These are phyloP conservation scores for Globisporangium spiculum DNA, from an alignment of 352 stramenopile species.

Conservation along the genomic window DNA sequence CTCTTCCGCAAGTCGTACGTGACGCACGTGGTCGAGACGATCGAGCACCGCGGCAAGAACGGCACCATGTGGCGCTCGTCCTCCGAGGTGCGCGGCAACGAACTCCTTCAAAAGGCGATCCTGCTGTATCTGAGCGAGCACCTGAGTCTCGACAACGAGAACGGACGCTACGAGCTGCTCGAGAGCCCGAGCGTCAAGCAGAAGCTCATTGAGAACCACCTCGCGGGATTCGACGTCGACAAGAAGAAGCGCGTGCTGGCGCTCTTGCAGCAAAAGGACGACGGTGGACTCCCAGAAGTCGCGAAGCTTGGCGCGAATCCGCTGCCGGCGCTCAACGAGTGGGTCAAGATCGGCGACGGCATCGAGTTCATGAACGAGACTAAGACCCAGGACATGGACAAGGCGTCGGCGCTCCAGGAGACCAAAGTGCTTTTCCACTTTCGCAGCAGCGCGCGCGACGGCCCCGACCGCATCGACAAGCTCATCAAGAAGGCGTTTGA, in stretches of 20 bases:
- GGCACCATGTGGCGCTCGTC: conserved; percentile 3
- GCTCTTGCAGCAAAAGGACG: conserved; percentile 9
- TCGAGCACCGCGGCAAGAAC: conserved; percentile 37
- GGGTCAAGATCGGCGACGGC: conserved; percentile 22
- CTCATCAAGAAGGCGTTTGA: conserved; percentile 33
- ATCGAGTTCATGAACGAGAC: conserved; percentile 35
- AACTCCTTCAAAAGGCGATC: conserved; percentile 58
- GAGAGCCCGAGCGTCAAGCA: conserved; percentile 29
- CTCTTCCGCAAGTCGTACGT: conserved; percentile 26
- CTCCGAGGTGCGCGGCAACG: conserved; percentile 36
- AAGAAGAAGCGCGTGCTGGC: conserved; percentile 8
- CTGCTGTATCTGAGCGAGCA: conserved; percentile 39
- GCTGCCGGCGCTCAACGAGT: conserved; percentile 25
- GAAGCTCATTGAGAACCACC: conserved; percentile 13
- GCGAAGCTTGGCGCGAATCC: conserved; percentile 12
- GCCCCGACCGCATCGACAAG: conserved; percentile 28
- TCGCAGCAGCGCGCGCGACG: conserved; percentile 21
- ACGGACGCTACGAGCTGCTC: conserved; percentile 47
- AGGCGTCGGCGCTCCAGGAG: background rate
- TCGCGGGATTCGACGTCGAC: conserved; percentile 6
- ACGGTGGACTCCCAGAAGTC: background rate
- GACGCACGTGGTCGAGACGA: conserved; percentile 35
- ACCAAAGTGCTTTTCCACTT: conserved; percentile 25
- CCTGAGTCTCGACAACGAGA: conserved; percentile 35
- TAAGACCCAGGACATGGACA: conserved; percentile 18